Evolutionary conservation across 208 protist genomes (phyloP), one percentile per base, ranked within the genome.

Genomic region (Leishmania braziliensis): DNA sequence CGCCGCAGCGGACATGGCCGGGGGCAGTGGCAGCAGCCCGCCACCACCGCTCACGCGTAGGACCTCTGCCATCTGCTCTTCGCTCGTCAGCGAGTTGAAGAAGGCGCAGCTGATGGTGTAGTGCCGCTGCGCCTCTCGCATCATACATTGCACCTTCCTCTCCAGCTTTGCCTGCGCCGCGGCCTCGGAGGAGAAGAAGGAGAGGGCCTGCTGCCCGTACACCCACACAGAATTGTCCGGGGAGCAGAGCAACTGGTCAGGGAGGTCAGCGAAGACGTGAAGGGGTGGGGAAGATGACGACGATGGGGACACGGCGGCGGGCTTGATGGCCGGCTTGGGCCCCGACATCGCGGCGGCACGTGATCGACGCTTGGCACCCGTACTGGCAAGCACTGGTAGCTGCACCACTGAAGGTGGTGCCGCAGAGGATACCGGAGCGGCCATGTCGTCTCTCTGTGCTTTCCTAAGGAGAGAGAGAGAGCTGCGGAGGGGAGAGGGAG

Each of bases 231-330:
- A 78, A 86, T 96, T 96, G 60, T 84, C 73, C 16, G 92, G 92
- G 43, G 93, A 88, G 74, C 92, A 96, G 29, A 90, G 84, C 14
- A 93, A 88, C 53, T 89, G 88, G 78, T 96, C 89, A 5, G 87
- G 81, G 39, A 84, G 85, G 53, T 92, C 85, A 4, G 92, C 85
- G 78, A 96, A 96, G 3, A 90, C 75, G 1, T 88, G 62, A 20
- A 90, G 69, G 66, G 82, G 9, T 0, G 72, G 68, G 2, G 70
- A 16, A 3, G 68, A 36, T 2, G 74, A 77, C n/a, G 80, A 77
- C 6, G 43, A 5, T 23, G 75, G 46, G 3, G 60, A 6, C 75
- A 54, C 74, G 53, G 70, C 75, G 70, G 54, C 43, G 9, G 51
- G 26, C 20, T 56, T 46, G 18, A 39, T 16, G 39, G 26, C n/a